Percentiles rank a stretch among this genome's conserved stretches.
Conservation (phyloP, 2,329 filamentous ascomycete genomes). For the Ascochyta viciae-villosae region DNA sequence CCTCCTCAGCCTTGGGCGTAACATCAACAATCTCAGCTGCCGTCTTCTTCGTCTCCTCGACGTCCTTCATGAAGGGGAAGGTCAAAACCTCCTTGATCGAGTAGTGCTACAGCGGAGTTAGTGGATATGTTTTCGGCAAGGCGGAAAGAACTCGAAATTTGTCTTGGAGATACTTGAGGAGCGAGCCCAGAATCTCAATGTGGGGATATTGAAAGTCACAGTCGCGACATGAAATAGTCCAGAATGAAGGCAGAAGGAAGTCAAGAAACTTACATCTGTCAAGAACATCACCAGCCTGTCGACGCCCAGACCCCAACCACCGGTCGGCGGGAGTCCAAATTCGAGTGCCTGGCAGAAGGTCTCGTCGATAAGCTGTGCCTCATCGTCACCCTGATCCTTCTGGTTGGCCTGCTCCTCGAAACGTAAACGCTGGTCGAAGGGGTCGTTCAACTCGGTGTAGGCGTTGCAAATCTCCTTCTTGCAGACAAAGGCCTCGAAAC, state of each 20-base stretch:
- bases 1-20: constrained; percentile 66
- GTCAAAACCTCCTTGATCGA: constrained; percentile 94
- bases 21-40: constrained; percentile 70
- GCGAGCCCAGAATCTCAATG: too few relatives aligned
- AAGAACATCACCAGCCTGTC: constrained; percentile 95
- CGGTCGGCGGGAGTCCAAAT: constrained; percentile 86
- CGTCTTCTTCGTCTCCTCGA: constrained; percentile 56
- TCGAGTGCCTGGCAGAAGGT: constrained; percentile 91
- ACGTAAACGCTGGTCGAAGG: constrained; percentile 84
- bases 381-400: constrained; percentile 92
- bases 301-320: constrained; percentile 95
- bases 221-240: too few relatives aligned
- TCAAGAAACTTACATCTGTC: constrained; percentile 63
- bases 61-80: constrained; percentile 97
- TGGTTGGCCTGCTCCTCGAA: constrained; percentile 87
- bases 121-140: too few relatives aligned
- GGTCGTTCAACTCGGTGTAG: constrained; percentile 97
- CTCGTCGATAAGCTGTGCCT: constrained; percentile 95
- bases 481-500: constrained; percentile 96
- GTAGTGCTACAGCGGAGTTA: constrained; percentile 64
- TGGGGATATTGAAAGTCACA: too few relatives aligned
- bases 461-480: constrained; percentile 98
- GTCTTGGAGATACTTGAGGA: too few relatives aligned
- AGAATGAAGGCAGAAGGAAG: too few relatives aligned
- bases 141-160: too few relatives aligned